phyloP scores from a whole-genome alignment of 2,329 filamentous ascomycete genomes.

The Cryoendolithus antarcticus region DNA sequence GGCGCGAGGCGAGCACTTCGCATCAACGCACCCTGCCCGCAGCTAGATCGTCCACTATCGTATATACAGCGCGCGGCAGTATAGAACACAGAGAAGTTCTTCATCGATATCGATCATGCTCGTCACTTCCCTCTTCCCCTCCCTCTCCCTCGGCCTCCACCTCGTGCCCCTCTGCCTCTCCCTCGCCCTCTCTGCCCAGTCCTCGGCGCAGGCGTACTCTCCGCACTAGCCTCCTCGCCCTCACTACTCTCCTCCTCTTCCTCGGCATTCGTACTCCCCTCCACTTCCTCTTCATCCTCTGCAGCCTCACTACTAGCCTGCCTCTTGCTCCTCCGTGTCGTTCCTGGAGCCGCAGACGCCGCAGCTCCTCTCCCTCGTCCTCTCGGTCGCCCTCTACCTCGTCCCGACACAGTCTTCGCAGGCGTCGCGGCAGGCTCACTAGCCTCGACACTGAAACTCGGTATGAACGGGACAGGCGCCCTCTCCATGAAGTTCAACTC shows the following conservation, averaged over 20 bases:
- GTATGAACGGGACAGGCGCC: slow-evolving; percentile 22
- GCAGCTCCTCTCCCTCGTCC: slow-evolving; percentile 35
- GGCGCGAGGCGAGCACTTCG: too few species aligned
- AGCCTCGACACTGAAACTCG: slow-evolving; percentile 19
- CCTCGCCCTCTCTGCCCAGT: slow-evolving; percentile 1
- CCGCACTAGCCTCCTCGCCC: slow-evolving; percentile 6
- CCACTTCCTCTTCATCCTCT: slow-evolving; percentile 13
- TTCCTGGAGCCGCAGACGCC: slow-evolving; percentile 6
- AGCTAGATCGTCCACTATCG: too few species aligned
- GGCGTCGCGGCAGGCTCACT: slow-evolving; percentile 12
- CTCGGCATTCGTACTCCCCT: slow-evolving; percentile 7
- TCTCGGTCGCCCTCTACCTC: slow-evolving; percentile 7
- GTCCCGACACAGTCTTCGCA: slow-evolving; percentile 3
- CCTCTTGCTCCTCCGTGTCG: slow-evolving; percentile 9
- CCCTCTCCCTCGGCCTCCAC: background rate
- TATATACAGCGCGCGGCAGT: too few species aligned
- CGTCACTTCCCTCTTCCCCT: slow-evolving; percentile 1
- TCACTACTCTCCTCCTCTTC: slow-evolving; percentile 10
- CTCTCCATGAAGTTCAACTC: slow-evolving; percentile 21
- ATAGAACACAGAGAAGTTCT: too few species aligned
- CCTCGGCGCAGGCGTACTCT: slow-evolving; percentile 9
- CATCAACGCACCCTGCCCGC: too few species aligned
- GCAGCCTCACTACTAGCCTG: slow-evolving; percentile 13
- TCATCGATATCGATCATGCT: slow-evolving; percentile 25
- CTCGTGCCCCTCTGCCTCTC: slow-evolving; percentile 1